Percentiles rank a stretch among this genome's conserved stretches.
phyloP scores from a whole-genome alignment of 805 yeast genomes.

The Candida piceae region DNA sequence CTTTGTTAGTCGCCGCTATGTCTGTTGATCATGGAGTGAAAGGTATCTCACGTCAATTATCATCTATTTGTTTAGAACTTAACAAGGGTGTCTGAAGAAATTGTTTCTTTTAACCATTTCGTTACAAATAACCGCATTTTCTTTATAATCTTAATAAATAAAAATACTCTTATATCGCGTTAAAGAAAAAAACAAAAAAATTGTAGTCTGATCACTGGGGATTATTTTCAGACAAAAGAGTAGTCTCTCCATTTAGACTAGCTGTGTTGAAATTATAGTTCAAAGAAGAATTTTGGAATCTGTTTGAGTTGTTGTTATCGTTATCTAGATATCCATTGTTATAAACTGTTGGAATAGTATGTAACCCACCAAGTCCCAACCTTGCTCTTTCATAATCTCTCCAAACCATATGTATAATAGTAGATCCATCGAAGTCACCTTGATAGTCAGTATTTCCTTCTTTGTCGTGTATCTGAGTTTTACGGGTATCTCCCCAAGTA shows the following conservation, averaged over 20 bases:
- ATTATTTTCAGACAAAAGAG: too few relatives aligned
- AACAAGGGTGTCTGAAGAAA: conserved; percentile 1
- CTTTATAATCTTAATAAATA: too few relatives aligned
- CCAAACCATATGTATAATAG: conserved; percentile 91
- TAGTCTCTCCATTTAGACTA: too few relatives aligned
- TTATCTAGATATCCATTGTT: too few relatives aligned
- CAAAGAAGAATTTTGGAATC: too few relatives aligned
- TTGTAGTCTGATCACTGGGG: too few relatives aligned
- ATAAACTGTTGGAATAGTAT: conserved; percentile 24
- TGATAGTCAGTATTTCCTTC: conserved; percentile 63
- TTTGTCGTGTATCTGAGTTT: conserved; percentile 65
- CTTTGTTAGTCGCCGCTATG: conserved; percentile 21
- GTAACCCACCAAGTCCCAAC: conserved; percentile 14
- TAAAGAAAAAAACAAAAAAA: too few relatives aligned
- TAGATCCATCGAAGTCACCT: conserved; percentile 89
- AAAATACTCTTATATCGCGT: too few relatives aligned
- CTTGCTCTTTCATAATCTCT: conserved; percentile 81
- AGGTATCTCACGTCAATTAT: conserved; percentile 14
- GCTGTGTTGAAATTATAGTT: too few relatives aligned
- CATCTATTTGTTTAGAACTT: conserved; percentile 14
- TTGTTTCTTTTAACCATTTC: too few relatives aligned
- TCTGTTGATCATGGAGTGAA: conserved; percentile 14
- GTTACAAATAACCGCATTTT: too few relatives aligned
- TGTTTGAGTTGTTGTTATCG: too few relatives aligned
- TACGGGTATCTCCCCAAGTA: conserved; percentile 93